A percentile compares a stretch with the other conserved stretches of the same genome.
Evolutionary conservation across 495 filamentous ascomycete genomes (phyloP).

Genomic region (Xylaria flabelliformis): DNA sequence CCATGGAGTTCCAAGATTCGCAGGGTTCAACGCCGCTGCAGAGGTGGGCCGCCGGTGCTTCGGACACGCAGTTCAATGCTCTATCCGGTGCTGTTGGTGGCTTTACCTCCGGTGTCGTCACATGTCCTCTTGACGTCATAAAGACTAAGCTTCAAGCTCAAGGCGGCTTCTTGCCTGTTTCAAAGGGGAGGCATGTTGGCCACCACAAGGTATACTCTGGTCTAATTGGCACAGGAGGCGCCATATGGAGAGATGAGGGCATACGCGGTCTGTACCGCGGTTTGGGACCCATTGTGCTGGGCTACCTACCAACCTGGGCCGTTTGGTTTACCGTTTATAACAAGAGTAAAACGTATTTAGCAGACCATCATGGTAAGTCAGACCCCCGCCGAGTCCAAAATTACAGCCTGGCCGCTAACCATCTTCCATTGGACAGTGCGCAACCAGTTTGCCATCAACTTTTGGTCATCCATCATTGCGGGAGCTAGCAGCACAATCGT

Average conservation of each 20-base stretch:
- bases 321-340: slow-evolving; percentile 98
- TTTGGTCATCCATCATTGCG: slow-evolving; percentile 83
- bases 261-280: slow-evolving; percentile 92
- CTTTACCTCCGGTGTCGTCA: slow-evolving; percentile 90
- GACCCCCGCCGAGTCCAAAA: neutral
- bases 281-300: slow-evolving; percentile 89
- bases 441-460: slow-evolving; percentile 57
- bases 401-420: neutral
- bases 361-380: slow-evolving; percentile 67
- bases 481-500: slow-evolving; percentile 90
- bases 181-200: slow-evolving; percentile 53
- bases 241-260: slow-evolving; percentile 88
- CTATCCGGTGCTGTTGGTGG: slow-evolving; percentile 87
- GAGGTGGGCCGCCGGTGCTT: slow-evolving; percentile 55
- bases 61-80: slow-evolving; percentile 61
- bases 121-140: slow-evolving; percentile 97
- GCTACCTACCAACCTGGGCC: slow-evolving; percentile 97
- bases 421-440: slow-evolving; percentile 31
- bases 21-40: slow-evolving; percentile 62
- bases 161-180: slow-evolving; percentile 68
- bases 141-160: slow-evolving; percentile 99
- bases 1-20: slow-evolving; percentile 44
- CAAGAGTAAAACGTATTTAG: slow-evolving; percentile 75
- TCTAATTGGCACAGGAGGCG: slow-evolving; percentile 80
- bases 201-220: slow-evolving; percentile 75